Evolutionary conservation across 176 grass and related monocot species (phyloP), one percentile per base, ranked within the genome.

Genomic region (Avena sativa): DNA sequence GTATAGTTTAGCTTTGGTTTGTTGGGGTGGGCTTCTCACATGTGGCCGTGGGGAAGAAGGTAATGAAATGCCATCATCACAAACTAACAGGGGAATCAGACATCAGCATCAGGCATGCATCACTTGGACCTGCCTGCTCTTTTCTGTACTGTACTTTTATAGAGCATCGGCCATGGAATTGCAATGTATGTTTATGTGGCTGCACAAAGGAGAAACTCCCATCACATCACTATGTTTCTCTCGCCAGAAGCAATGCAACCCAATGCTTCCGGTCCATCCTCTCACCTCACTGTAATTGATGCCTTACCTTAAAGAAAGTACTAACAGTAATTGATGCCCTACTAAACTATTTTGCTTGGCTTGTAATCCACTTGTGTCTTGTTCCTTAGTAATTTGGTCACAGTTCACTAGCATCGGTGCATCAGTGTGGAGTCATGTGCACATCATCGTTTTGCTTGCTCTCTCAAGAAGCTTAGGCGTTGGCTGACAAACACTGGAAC

Each of bases 91-190:
- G 52, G 81, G 85, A 88, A 81, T 81, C 76, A 61, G 51, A 85
- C 69, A 85, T 88, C 86, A 43, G 71, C 78, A 62, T 91, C 90
- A 85, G 78, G 78, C 71, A 88, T 74, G 71, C 62, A 88, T 74
- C 82, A 82, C 19, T 71, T 78, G n/a, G 75, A 53, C 76, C 76
- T 91, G 78, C 80, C 71, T 88, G 62, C 32, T 87, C 56, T 83
- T 79, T 79, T 86, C 13, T 87, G 43, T 43, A 67, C n/a, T 26
- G 76, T 85, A 81, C 76, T 56, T 87, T 68, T 84, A 72, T 79
- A 50, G 67, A 48, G 85, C 58, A 74, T 82, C 28, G 21, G 8
- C 58, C 68, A 56, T 38, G 78, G 65, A 50, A 74, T 12, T 79
- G 65, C 57, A 79, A 46, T 89, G 36, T 63, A 23, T 20, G 56